Percentiles rank a stretch among this genome's conserved stretches.
Conservation (phyloP, 106 monocot genomes). For the Acorus gramineus region DNA sequence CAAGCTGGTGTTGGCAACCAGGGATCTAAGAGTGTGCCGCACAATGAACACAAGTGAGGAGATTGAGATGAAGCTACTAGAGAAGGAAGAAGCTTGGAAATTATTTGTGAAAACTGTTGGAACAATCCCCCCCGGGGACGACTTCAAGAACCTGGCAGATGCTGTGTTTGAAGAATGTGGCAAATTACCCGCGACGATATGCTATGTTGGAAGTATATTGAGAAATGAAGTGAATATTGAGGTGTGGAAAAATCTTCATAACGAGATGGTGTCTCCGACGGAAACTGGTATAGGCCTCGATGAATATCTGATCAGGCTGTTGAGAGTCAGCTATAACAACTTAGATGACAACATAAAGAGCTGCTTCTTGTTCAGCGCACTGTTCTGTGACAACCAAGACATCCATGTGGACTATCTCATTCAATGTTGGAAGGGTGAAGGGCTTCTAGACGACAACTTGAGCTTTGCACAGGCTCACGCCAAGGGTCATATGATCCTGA, state of each 20-base stretch:
- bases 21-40: conserved; percentile 22
- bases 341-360: conserved; percentile 11
- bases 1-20: conserved; percentile 23
- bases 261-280: background rate
- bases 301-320: background rate
- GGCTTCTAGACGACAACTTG: conserved; percentile 31
- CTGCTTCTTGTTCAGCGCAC: conserved; percentile 26
- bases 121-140: background rate
- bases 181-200: conserved; percentile 22
- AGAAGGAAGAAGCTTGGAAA: conserved; percentile 18
- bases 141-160: conserved; percentile 1
- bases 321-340: conserved; percentile 39
- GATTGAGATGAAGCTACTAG: conserved; percentile 17
- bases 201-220: conserved; percentile 20
- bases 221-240: conserved; percentile 9
- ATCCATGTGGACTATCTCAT: conserved; percentile 13
- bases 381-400: conserved; percentile 22
- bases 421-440: conserved; percentile 29
- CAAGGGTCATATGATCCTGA: background rate
- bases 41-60: conserved; percentile 21
- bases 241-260: conserved; percentile 24
- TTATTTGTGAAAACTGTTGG: conserved; percentile 20
- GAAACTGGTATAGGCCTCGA: conserved; percentile 23
- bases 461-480: background rate
- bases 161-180: conserved; percentile 15